phyloP scores from a whole-genome alignment of 2,329 filamentous ascomycete genomes.

The Ascochyta viciae-villosae region DNA sequence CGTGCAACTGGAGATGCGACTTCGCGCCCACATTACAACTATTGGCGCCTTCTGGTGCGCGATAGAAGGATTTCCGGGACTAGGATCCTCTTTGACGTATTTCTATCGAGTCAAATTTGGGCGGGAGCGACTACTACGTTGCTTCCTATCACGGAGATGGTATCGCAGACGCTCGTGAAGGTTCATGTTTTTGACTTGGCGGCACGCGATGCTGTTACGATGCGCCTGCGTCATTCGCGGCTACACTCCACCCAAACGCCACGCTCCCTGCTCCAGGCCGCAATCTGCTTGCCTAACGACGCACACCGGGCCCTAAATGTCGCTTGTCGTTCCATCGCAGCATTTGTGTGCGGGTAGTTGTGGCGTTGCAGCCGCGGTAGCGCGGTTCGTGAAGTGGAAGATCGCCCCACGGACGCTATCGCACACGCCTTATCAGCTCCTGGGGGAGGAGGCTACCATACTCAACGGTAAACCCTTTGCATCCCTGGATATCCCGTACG shows the following conservation, averaged over 20 bases:
- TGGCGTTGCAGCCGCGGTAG: conserved; percentile 3
- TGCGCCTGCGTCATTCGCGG: conserved; percentile 24
- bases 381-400: conserved; percentile 6
- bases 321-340: neutral
- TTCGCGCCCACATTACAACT: conserved; percentile 12
- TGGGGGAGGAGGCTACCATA: conserved; percentile 24
- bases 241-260: conserved; percentile 13
- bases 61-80: conserved; percentile 32
- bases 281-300: conserved; percentile 11
- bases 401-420: conserved; percentile 20
- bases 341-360: conserved; percentile 3
- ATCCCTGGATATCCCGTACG: conserved; percentile 12
- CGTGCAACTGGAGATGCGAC: conserved; percentile 20
- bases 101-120: conserved; percentile 41
- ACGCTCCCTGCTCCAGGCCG: conserved; percentile 3
- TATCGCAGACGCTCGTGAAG: conserved; percentile 10
- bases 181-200: conserved; percentile 11
- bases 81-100: conserved; percentile 29
- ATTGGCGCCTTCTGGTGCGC: conserved; percentile 13
- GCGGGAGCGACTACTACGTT: conserved; percentile 1
- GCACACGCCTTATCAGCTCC: conserved; percentile 31
- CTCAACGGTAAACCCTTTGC: conserved; percentile 10
- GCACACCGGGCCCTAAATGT: neutral
- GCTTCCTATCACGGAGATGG: conserved; percentile 25
- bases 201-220: conserved; percentile 22